phyloP scores from a whole-genome alignment of 75 land plant species.

The Sequoia sempervirens region DNA sequence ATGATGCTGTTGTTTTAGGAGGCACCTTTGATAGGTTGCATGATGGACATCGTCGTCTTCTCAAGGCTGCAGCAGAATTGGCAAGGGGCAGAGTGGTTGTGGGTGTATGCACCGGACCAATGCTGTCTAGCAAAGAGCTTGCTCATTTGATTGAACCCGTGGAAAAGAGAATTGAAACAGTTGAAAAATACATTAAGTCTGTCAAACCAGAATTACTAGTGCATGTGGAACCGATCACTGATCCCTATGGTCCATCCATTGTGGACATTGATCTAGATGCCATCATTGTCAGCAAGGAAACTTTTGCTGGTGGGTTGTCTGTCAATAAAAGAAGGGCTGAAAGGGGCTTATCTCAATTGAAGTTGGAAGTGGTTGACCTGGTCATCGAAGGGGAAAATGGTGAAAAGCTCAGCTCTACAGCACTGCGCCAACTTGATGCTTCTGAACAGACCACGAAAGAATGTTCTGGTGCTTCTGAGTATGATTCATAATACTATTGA shows the following conservation, averaged over 20 bases:
- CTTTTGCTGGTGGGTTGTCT: constrained; percentile 60
- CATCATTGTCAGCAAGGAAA: constrained; percentile 88
- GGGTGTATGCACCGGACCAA: constrained; percentile 82
- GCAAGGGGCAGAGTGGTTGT: constrained; percentile 75
- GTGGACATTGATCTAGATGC: constrained; percentile 76
- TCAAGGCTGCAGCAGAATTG: constrained; percentile 81
- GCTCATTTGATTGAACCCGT: constrained; percentile 70
- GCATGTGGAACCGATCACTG: constrained; percentile 70
- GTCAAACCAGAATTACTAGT: constrained; percentile 67
- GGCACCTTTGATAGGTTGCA: constrained; percentile 96
- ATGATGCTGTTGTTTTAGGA: constrained; percentile 29
- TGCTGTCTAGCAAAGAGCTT: constrained; percentile 72
- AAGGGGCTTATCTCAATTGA: constrained; percentile 41
- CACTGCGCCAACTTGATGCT: background rate
- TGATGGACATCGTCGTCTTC: constrained; percentile 73
- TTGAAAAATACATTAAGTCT: constrained; percentile 78
- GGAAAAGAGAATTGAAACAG: constrained; percentile 63
- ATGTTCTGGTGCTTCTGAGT: background rate
- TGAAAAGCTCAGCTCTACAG: constrained; percentile 5
- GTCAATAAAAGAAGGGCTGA: constrained; percentile 82
- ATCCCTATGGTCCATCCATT: constrained; percentile 94
- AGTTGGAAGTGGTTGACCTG: constrained; percentile 10
- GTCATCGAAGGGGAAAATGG: constrained; percentile 7
- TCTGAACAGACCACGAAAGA: background rate
- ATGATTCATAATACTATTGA: background rate